A percentile compares a stretch with the other conserved stretches of the same genome.
Conservation (phyloP, 2,329 filamentous ascomycete species). For the Colletotrichum truncatum region DNA sequence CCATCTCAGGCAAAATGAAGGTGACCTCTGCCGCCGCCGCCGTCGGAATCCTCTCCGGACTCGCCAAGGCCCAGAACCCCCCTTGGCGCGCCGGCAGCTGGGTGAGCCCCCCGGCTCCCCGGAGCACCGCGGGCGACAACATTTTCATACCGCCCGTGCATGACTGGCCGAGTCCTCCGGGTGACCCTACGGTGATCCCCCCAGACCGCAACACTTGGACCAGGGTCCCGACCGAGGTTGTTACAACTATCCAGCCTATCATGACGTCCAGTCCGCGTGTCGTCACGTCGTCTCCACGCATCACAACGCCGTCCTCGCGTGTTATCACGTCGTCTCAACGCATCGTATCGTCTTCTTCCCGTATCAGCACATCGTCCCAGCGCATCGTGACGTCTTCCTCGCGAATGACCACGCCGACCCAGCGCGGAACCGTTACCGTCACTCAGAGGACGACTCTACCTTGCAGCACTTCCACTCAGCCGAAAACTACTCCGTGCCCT, state of each 20-base stretch:
- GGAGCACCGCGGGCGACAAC: neutral
- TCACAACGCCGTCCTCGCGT: too few species aligned
- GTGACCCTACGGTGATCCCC: too few species aligned
- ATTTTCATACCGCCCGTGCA: constrained; percentile 13
- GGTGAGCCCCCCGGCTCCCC: neutral
- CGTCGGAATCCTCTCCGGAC: constrained; percentile 22
- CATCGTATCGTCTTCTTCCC: too few species aligned
- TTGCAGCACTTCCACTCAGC: neutral
- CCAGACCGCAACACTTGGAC: too few species aligned
- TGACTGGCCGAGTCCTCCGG: too few species aligned
- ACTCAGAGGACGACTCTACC: neutral
- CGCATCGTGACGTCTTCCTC: neutral
- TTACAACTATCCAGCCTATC: too few species aligned
- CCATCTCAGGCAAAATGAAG: constrained; percentile 19
- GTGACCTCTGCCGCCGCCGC: neutral
- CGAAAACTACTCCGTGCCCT: neutral
- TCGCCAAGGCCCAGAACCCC: constrained; percentile 8
- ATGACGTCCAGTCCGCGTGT: too few species aligned
- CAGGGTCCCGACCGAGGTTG: too few species aligned
- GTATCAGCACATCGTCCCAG: neutral
- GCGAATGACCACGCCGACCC: neutral
- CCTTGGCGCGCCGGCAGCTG: neutral
- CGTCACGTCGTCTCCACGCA: too few species aligned
- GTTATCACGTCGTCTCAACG: too few species aligned
- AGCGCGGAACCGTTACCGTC: neutral